These are phyloP conservation scores for Brasilioporus rufonigricans DNA, from an alignment of 768 basidiomycete species.

Conservation along the genomic window DNA sequence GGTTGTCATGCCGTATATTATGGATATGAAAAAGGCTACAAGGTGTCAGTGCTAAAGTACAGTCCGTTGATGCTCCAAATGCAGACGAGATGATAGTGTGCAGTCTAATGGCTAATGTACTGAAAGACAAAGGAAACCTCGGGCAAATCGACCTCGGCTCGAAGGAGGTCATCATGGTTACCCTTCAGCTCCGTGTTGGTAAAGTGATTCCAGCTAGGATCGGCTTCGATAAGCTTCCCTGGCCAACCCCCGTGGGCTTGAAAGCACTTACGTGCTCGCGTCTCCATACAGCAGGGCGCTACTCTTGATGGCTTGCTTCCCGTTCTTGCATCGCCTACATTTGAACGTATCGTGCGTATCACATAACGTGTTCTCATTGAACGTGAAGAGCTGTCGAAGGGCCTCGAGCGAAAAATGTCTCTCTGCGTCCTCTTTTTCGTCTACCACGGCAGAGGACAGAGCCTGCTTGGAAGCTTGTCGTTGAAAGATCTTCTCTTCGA, in stretches of 20 bases:
- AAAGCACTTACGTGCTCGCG: slow-evolving; percentile 83
- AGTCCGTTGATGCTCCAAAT: slow-evolving; percentile 11
- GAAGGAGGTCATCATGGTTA: slow-evolving; percentile 93
- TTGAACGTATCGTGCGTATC: slow-evolving; percentile 99
- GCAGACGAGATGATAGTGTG: neutral
- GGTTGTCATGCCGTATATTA: too few relatives aligned
- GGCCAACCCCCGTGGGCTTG: neutral
- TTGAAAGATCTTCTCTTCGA: slow-evolving; percentile 99
- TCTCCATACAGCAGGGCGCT: slow-evolving; percentile 92
- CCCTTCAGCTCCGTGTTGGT: slow-evolving; percentile 83
- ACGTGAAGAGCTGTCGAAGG: slow-evolving; percentile 86
- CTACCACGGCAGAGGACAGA: slow-evolving; percentile 96
- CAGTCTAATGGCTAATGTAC: slow-evolving; percentile 78
- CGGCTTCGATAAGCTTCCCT: neutral
- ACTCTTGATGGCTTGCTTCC: slow-evolving; percentile 78
- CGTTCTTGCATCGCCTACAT: slow-evolving; percentile 86
- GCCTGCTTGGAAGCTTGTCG: slow-evolving; percentile 96
- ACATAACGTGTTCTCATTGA: slow-evolving; percentile 81
- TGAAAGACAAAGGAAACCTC: slow-evolving; percentile 97
- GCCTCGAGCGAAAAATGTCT: slow-evolving; percentile 92
- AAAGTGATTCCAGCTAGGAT: slow-evolving; percentile 92
- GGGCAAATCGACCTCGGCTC: slow-evolving; percentile 80
- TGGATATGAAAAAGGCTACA: too few relatives aligned
- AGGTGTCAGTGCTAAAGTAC: neutral
- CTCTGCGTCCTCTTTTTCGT: slow-evolving; percentile 93